Percentiles rank a stretch among this genome's conserved stretches.
Evolutionary conservation across 2,329 filamentous ascomycete genomes (phyloP).

Genomic region (Pyrenochaeta sp.): DNA sequence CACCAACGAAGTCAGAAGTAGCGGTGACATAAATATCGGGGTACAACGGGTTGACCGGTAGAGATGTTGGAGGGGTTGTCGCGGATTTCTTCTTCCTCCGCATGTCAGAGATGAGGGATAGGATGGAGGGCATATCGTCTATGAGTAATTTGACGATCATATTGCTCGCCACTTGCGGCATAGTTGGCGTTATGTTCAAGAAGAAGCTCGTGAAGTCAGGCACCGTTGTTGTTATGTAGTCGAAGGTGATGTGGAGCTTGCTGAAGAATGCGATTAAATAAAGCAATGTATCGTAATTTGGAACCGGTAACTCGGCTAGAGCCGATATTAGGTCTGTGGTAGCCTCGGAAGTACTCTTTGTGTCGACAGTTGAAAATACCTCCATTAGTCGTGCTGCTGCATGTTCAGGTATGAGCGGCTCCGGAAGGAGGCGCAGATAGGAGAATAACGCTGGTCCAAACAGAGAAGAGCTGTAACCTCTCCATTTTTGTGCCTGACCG

Average conservation of each 20-base stretch:
- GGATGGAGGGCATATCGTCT: no score
- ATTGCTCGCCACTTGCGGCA: no score
- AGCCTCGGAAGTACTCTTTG: not conserved
- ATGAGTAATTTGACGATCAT: no score
- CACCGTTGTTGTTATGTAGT: no score
- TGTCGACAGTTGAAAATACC: not conserved
- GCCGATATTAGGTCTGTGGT: not conserved
- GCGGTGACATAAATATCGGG: not conserved
- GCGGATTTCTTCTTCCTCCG: no score
- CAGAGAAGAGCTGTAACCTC: not conserved
- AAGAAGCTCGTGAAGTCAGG: no score
- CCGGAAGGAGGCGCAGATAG: not conserved
- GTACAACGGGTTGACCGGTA: not conserved
- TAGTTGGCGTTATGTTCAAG: no score
- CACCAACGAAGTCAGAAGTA: not conserved
- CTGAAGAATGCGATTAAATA: no score
- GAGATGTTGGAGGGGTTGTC: not conserved
- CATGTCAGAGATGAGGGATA: no score
- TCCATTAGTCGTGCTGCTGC: not conserved
- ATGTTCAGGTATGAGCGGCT: not conserved
- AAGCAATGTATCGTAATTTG: no score
- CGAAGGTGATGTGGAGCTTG: no score
- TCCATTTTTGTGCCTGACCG: not conserved
- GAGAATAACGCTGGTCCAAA: not conserved
- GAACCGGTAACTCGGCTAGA: no score